Base-by-base conservation (phyloP, 306 rosid genomes). In the Cyclanthera cordifolia region DNA sequence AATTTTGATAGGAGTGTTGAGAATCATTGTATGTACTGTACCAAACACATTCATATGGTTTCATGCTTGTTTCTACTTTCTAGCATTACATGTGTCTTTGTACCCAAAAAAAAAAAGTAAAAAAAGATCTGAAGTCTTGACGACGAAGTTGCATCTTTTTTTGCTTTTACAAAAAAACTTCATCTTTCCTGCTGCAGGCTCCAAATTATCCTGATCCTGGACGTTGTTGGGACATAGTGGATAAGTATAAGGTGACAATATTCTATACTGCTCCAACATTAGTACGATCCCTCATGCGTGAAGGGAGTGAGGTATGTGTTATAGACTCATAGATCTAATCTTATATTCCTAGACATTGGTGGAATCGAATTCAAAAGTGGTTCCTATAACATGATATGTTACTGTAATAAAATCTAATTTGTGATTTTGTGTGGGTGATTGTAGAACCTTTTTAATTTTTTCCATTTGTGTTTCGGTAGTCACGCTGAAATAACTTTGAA, bases 201-300 rank as follows among this genome's bases (percentile, higher is more conserved):
- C 97, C 97, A 12, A 94, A 83, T 86, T 88, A 90, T 87, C 99
- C 97, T 57, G 85, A 94, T 71, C 16, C 91, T 51, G 99, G 99
- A 64, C 95, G 99, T 53, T 82, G 91, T 79, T 94, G 99, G 99
- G 88, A 90, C 80, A 88, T 94, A 79, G 97, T 94, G 68, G 99
- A 94, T 85, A 94, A 94, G 82, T 88, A 85, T 87, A 86, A 85
- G 66, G 97, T 94, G 71, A 24, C 96, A 17, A 78, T 90, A 86
- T 90, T 94, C 79, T 94, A 94, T 80, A 94, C 99, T 51, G 99
- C 99, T 59, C 99, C 99, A 66, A 94, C 99, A 55, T 77, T 94
- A 85, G 95, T 94, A 79, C 91, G 99, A 77, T 88, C 99, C 71
- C 99, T 94, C 81, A 94, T 94, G 99, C 95, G 95, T 43, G 91